These are phyloP conservation scores for Penicillium freii DNA, from an alignment of 2,329 filamentous ascomycete species.

Conservation along the genomic window DNA sequence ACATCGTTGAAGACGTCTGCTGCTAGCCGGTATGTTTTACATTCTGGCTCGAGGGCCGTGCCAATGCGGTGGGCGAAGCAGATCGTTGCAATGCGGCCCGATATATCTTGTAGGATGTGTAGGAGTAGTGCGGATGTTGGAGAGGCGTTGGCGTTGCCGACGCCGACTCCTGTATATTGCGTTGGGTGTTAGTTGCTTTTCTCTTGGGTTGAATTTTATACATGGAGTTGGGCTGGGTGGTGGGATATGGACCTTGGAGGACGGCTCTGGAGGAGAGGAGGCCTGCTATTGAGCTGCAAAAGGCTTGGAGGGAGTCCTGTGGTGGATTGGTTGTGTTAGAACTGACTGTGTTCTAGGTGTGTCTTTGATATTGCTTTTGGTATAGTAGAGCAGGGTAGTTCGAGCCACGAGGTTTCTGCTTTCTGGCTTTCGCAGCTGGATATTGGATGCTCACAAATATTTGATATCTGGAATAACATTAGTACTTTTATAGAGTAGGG, in stretches of 20 bases:
- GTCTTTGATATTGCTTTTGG: neutral
- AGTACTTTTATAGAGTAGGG: conserved; percentile 4
- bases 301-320: conserved; percentile 44
- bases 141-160: conserved; percentile 74
- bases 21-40: conserved; percentile 82
- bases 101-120: conserved; percentile 77
- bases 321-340: neutral
- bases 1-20: conserved; percentile 87
- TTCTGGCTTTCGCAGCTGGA: neutral
- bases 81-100: conserved; percentile 79
- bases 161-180: conserved; percentile 62
- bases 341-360: neutral
- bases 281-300: conserved; percentile 44
- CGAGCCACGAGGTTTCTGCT: neutral
- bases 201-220: neutral
- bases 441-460: conserved; percentile 56
- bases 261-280: conserved; percentile 79
- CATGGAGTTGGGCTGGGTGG: neutral
- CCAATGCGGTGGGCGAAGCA: conserved; percentile 80
- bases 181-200: neutral
- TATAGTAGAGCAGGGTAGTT: neutral
- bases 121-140: conserved; percentile 79
- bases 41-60: conserved; percentile 81
- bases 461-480: conserved; percentile 55
- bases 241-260: conserved; percentile 58